Evolutionary conservation across 495 filamentous ascomycete species (phyloP).

Genomic region (Glutinoglossum americanum): DNA sequence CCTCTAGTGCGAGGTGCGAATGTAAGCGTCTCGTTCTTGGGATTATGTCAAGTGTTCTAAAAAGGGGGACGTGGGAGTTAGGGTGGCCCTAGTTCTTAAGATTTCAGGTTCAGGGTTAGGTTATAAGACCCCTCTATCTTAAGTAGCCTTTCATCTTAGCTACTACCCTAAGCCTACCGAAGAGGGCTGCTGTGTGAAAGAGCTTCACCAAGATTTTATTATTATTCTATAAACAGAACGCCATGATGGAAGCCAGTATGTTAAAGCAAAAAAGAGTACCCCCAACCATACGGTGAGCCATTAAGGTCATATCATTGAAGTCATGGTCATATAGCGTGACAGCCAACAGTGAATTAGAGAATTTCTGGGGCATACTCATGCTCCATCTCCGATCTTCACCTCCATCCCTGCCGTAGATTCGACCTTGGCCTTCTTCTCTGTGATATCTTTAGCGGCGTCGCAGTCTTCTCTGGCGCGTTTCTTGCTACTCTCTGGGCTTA

Average conservation of each 20-base stretch:
- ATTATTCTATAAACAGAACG: background rate
- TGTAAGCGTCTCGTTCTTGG: too few relatives aligned
- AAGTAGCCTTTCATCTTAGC: too few relatives aligned
- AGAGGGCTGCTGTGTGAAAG: too few relatives aligned
- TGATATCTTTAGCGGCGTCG: background rate
- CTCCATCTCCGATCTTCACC: background rate
- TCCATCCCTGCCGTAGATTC: conserved; percentile 1
- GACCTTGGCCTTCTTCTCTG: conserved; percentile 6
- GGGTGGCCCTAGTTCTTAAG: too few relatives aligned
- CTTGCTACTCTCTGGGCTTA: conserved; percentile 4
- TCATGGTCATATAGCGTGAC: background rate
- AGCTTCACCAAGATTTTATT: too few relatives aligned
- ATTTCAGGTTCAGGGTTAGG: too few relatives aligned
- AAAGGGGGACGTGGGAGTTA: too few relatives aligned
- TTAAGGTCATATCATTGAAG: background rate
- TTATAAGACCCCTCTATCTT: too few relatives aligned
- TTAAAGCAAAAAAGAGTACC: background rate
- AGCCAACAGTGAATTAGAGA: background rate
- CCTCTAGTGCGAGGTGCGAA: too few relatives aligned
- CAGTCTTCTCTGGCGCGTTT: conserved; percentile 12
- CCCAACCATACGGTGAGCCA: background rate
- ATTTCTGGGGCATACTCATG: background rate
- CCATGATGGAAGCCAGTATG: background rate
- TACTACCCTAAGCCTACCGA: too few relatives aligned
- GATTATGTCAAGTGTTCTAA: too few relatives aligned